A percentile compares a stretch with the other conserved stretches of the same genome.
Evolutionary conservation across 176 grass and related monocot genomes (phyloP).

Genomic region (Pontederia crassipes): DNA sequence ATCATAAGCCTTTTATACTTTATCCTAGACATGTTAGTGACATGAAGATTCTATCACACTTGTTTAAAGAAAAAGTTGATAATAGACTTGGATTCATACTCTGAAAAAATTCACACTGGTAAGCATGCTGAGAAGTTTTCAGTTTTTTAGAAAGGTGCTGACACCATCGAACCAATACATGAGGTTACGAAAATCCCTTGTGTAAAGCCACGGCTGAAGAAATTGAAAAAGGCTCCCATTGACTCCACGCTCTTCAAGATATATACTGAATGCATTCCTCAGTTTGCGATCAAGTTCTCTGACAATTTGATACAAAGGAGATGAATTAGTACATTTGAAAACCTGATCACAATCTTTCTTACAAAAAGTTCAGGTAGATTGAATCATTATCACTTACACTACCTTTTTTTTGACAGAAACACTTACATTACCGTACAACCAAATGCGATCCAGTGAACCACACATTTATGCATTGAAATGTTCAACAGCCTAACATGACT

Average conservation of each 20-base stretch:
- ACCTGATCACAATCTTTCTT: background rate
- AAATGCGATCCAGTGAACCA: too few relatives aligned
- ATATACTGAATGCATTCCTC: slow-evolving; percentile 1
- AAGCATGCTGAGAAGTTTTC: background rate
- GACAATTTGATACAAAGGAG: background rate
- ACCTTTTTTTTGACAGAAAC: too few relatives aligned
- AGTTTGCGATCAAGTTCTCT: slow-evolving; percentile 4
- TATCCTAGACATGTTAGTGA: too few relatives aligned
- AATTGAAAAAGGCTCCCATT: slow-evolving; percentile 13
- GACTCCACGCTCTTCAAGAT: slow-evolving; percentile 4
- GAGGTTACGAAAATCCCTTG: slow-evolving; percentile 3
- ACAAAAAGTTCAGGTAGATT: background rate
- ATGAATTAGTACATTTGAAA: background rate
- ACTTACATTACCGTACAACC: too few relatives aligned
- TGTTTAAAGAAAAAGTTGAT: too few relatives aligned
- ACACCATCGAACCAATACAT: slow-evolving; percentile 4
- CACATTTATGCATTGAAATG: too few relatives aligned
- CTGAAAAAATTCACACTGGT: too few relatives aligned
- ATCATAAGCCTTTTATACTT: too few relatives aligned
- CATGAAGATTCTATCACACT: too few relatives aligned
- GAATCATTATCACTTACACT: too few relatives aligned
- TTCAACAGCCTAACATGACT: too few relatives aligned
- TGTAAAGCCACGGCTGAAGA: slow-evolving; percentile 8
- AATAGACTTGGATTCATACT: too few relatives aligned
- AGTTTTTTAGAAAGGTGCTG: background rate